A percentile compares a stretch with the other conserved stretches of the same genome.
These are phyloP conservation scores for Eragrostis nindensis DNA, from an alignment of 176 grass and related monocot species.

Conservation along the genomic window DNA sequence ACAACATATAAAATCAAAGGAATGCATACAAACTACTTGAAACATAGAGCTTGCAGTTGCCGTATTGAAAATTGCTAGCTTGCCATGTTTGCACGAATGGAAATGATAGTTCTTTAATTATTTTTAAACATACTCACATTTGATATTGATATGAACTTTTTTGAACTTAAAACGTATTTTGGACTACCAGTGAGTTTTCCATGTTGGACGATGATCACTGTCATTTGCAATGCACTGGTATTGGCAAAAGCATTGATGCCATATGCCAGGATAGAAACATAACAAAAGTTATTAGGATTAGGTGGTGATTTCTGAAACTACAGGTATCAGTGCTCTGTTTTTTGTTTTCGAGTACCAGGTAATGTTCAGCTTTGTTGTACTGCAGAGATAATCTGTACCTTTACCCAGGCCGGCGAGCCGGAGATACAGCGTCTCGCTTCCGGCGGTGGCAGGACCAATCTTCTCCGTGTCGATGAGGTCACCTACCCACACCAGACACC, in stretches of 20 bases:
- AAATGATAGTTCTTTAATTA: too few species aligned
- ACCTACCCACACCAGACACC: constrained; percentile 44
- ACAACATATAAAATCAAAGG: neutral
- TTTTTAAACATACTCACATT: too few species aligned
- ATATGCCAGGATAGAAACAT: too few species aligned
- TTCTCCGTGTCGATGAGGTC: constrained; percentile 39
- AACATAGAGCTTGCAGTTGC: neutral
- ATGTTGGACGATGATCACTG: too few species aligned
- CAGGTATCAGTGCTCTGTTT: too few species aligned
- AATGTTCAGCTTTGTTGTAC: neutral
- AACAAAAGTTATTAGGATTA: too few species aligned
- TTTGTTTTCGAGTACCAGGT: too few species aligned
- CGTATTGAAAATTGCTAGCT: neutral
- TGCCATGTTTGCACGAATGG: neutral
- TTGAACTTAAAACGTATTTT: too few species aligned
- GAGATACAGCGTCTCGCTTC: constrained; percentile 39
- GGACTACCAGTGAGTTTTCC: too few species aligned
- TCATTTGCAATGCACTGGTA: too few species aligned
- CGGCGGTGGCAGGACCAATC: neutral
- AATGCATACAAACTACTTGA: neutral
- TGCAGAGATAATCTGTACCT: neutral
- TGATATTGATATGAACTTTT: too few species aligned
- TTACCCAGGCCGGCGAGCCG: constrained; percentile 4
- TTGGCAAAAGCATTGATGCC: too few species aligned
- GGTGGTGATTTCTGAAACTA: neutral